Conservation (phyloP, 2,329 filamentous ascomycete genomes). For the Diaporthe ampelina region DNA sequence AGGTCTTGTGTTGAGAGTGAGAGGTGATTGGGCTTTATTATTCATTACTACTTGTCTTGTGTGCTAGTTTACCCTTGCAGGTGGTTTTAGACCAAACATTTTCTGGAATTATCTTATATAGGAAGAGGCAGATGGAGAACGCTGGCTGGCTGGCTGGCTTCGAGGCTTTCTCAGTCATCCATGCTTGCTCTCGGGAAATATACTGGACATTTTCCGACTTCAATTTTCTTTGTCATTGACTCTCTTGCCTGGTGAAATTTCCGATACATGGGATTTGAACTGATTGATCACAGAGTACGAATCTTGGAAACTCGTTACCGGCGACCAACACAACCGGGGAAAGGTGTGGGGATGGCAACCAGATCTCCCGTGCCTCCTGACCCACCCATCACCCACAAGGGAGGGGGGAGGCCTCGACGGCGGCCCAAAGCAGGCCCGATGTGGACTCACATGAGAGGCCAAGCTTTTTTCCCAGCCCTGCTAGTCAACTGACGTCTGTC, state of each 20-base stretch:
- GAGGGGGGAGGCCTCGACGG: background rate
- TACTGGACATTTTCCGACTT: constrained; percentile 29
- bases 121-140: background rate
- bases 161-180: background rate
- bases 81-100: constrained; percentile 16
- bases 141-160: constrained; percentile 2
- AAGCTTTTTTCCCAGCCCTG: constrained; percentile 4
- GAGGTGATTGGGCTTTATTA: background rate
- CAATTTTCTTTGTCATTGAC: background rate
- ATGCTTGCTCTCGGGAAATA: constrained; percentile 12
- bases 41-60: constrained; percentile 4
- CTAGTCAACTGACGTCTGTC: constrained; percentile 15
- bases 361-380: background rate
- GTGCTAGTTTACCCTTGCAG: constrained; percentile 6
- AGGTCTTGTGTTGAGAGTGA: background rate
- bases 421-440: no score
- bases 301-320: background rate
- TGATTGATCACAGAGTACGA: background rate
- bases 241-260: background rate
- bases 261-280: background rate
- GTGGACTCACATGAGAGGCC: background rate
- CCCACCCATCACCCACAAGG: background rate
- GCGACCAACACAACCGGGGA: background rate
- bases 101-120: constrained; percentile 16
- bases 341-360: background rate